Evolutionary conservation across 495 filamentous ascomycete species (phyloP), one percentile per base, ranked within the genome.

Genomic region (Paragyromitra xinjiangensis): DNA sequence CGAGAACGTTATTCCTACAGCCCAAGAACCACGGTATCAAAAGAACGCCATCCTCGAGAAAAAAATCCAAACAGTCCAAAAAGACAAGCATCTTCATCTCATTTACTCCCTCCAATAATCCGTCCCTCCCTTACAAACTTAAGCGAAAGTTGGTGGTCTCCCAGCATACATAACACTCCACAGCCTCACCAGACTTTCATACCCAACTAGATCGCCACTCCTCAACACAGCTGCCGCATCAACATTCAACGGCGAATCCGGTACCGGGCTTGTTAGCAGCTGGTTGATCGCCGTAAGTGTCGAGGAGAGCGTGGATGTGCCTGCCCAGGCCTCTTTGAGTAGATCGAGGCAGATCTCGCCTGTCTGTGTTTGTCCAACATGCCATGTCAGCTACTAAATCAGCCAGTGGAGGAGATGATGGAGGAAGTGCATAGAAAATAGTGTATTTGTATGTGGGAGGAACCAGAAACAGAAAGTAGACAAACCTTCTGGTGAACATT

Each of bases 261-360:
- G 87, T 69, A 89, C 91, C 12, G 95, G 93, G 73, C 90, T 89
- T 53, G 86, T 89, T 68, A 97, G 85, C 79, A 99, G 84, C 86
- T 92, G 88, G 64, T 94, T 89, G 45, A 98, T 88, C 24, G 90
- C 89, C 78, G 92, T 91, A 79, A 98, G 84, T 65, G 92, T 93
- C 73, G 89, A 87, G 26, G 91, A 88, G 26, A 98, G 86, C 39
- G 91, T 95, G 81, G 95, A 96, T 40, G 91, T 89, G 40, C 94
- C 92, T 75, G 90, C 91, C 95, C 95, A 99, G 58, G 88, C 87
- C 39, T 90, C 89, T 77, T 91, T 91, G 56, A 99, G 84, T 69
- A 99, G 86, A 75, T 97, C 94, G 12, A 98, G 88, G 81, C 95
- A 98, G 83, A 99, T 95, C 83, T 97, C 93, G 80, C 95, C 95